Evolutionary conservation across 2,329 filamentous ascomycete species (phyloP), one percentile per base, ranked within the genome.

Genomic region (Diaporthe sp.): DNA sequence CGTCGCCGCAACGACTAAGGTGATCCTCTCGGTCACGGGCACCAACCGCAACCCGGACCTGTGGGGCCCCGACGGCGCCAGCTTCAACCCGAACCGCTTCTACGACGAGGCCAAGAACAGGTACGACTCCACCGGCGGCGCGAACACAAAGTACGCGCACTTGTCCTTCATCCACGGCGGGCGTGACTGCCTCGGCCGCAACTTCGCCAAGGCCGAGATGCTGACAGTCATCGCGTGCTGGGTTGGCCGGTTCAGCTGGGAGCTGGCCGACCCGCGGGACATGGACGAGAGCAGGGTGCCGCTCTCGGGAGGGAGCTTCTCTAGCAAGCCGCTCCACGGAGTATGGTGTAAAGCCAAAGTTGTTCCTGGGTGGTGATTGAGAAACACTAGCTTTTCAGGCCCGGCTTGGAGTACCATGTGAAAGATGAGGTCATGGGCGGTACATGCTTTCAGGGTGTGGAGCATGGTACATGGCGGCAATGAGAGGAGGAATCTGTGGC

Each of bases 181-280:
- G 1, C 81, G 88, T 55, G 85, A 85, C 58, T 90, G 88, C 77
- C 89, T 92, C 9, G 91, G 91, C 1, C 82, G 90, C 55, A 92
- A 92, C 73, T 89, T 93, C 35, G 91, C 91, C 0, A 91, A 92
- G 84, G 92, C 93, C 90, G 91, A 93, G 78, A 80, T 93, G 77
- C 86, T 87, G 47, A 85, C 90, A 45, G 92, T 92, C 76, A 86
- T 90, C 12, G 85, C 83, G 50, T 57, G 58, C 38, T 64, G 58
- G 58, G 58, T 64, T 25, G 58, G 58, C 25, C 58, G 58, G 8
- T 64, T 64, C 58, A 10, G 28, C 25, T 64, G 58, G 58, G 58
- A 64, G 58, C 58, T 64, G 58, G 38, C 58, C 28, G 58, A 64
- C 25, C 8, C 38, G 15, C 58, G 58, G 25, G 58, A 64, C 38